Percentiles rank a stretch among this genome's conserved stretches.
phyloP scores from a whole-genome alignment of 768 basidiomycete species.

The Dentipellis fragilis region DNA sequence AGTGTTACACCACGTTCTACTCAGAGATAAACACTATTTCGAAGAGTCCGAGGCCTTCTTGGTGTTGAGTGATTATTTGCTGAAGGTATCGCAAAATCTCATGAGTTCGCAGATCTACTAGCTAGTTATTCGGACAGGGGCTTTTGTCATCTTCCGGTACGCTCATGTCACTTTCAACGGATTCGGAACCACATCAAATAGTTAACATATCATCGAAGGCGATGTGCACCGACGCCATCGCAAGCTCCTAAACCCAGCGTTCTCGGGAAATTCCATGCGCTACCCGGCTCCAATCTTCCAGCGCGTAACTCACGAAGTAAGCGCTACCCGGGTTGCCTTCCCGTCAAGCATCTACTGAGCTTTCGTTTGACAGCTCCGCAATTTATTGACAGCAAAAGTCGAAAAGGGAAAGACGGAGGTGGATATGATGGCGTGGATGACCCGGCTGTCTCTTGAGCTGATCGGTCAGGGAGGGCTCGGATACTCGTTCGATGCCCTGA shows the following conservation, averaged over 20 bases:
- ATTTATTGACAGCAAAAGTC: neutral
- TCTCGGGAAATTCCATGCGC: slow-evolving; percentile 4
- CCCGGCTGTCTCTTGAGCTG: neutral
- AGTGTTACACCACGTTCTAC: neutral
- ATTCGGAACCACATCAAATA: no score
- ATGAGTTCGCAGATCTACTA: neutral
- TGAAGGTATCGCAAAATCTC: neutral
- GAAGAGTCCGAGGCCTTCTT: neutral
- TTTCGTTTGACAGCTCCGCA: neutral
- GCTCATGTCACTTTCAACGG: neutral
- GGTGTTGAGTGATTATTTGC: neutral
- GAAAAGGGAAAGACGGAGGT: neutral
- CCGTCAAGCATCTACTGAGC: no score
- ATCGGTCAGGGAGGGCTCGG: slow-evolving; percentile 3
- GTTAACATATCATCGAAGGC: neutral
- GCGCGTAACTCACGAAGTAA: neutral
- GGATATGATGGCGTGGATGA: neutral
- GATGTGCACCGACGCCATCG: neutral
- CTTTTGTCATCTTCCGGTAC: neutral
- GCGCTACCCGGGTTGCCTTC: no score
- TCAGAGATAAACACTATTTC: neutral
- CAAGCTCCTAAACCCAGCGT: neutral
- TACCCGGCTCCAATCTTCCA: slow-evolving; percentile 1
- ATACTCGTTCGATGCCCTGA: slow-evolving; percentile 1
- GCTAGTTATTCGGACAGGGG: neutral